Percentiles rank a stretch among this genome's conserved stretches.
phyloP scores from a whole-genome alignment of 2,329 filamentous ascomycete species.

The Mycogone perniciosa region DNA sequence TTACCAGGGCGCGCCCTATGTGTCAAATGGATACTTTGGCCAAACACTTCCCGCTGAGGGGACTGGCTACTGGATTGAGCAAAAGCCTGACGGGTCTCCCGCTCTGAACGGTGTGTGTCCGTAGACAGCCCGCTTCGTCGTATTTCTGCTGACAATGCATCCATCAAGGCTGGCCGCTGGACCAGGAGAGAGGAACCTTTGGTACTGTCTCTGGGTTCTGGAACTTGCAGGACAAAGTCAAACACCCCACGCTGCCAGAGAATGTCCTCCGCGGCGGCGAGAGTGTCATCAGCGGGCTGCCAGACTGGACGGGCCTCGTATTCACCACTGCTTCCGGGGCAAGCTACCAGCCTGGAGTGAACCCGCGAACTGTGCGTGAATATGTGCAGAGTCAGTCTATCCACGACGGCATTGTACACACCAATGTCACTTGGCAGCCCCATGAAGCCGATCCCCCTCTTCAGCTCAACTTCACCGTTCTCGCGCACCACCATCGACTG shows the following conservation, averaged over 20 bases:
- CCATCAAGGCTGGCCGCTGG: neutral
- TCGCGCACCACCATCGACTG: neutral
- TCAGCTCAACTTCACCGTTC: neutral
- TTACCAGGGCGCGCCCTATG: neutral
- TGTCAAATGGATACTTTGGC: conserved; percentile 1
- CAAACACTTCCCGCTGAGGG: neutral
- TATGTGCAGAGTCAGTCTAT: neutral
- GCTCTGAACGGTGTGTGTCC: neutral
- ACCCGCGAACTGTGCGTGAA: neutral
- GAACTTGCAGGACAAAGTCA: neutral
- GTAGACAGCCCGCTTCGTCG: too few species aligned
- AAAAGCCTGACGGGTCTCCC: neutral
- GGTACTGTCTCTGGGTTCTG: neutral
- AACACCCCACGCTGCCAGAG: neutral
- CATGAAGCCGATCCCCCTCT: neutral
- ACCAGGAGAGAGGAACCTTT: neutral
- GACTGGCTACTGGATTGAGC: neutral
- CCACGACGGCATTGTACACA: neutral
- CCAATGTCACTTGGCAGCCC: neutral
- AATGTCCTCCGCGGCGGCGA: neutral
- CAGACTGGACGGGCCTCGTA: neutral
- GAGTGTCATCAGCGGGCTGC: neutral
- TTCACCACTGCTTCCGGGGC: neutral
- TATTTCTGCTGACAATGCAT: too few species aligned
- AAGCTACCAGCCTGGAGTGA: neutral